Evolutionary conservation across 2,329 filamentous ascomycete species (phyloP), one percentile per base, ranked within the genome.

Genomic region (Myriosclerotinia scirpicola): DNA sequence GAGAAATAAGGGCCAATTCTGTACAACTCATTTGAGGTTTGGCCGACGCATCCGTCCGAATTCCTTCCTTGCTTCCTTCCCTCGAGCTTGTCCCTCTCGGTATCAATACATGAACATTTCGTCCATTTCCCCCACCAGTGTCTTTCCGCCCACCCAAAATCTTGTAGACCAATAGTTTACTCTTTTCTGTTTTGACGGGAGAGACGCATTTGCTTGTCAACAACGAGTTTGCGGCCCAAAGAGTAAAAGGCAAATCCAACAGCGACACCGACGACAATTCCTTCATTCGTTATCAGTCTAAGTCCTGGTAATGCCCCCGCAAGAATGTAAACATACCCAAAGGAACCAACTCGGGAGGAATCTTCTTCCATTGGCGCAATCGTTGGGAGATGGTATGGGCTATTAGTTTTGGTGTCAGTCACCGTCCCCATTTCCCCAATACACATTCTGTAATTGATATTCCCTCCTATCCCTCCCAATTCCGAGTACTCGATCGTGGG

Each of bases 321-420:
- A 36, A 44, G 7, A 11, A 34, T 17, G 56, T 30, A 61, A 22
- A 53, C 87, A 80, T 89, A 96, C 93, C 93, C 75, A 99, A 90
- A 77, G 95, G 95, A 75, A 93, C 87, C 86, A 99, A 85, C 85
- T 99, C 95, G 74, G 92, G 88, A 74, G 95, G 95, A 77, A 98
- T 90, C 82, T 89, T 88, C 86, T 90, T 93, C 77, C 97, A 85
- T 78, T 88, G 90, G 79, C 93, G 91, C 76, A 99, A 85, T 79
- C 94, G 92, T 84, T 98, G 95, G 73, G 94, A 97, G 81, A 98
- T 88, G 76, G 94, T 97, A 84, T 98, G 95, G 79, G 92, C 95
- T 99, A 74, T 72, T 71, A 66, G 69, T 14, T 59, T 60, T 22
- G 22, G 55, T 44, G 65, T 75, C 67, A 76, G 74, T 67, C 55